These are phyloP conservation scores for Pichia exigua DNA, from an alignment of 805 yeast species.

Conservation along the genomic window DNA sequence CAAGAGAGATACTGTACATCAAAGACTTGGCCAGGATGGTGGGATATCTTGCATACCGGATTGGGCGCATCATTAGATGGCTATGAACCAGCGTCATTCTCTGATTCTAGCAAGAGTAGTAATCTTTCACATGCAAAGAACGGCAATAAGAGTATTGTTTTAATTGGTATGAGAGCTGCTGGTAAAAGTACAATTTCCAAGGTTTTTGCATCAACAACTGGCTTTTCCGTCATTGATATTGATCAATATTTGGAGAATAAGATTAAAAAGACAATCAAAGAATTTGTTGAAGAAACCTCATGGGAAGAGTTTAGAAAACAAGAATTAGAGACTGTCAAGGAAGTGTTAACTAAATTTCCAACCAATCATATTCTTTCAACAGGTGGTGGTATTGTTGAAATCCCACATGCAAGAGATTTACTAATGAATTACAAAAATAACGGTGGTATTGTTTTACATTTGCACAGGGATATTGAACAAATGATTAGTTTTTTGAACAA, in stretches of 20 bases:
- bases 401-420: constrained; percentile 52
- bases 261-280: constrained; percentile 45
- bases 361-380: constrained; percentile 71
- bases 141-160: constrained; percentile 53
- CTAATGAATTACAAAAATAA: constrained; percentile 45
- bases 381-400: constrained; percentile 95
- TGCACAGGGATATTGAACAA: constrained; percentile 80
- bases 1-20: constrained; percentile 89
- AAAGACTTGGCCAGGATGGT: constrained; percentile 99
- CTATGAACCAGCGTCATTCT: constrained; percentile 35
- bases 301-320: constrained; percentile 81
- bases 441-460: constrained; percentile 80
- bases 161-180: constrained; percentile 97
- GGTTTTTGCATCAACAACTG: constrained; percentile 66
- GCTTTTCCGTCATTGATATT: constrained; percentile 64
- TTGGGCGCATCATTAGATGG: constrained; percentile 68
- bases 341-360: constrained; percentile 34
- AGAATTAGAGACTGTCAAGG: constrained; percentile 53
- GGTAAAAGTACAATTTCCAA: constrained; percentile 85
- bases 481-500: constrained; percentile 65
- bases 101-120: constrained; percentile 10
- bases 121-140: constrained; percentile 24
- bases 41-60: constrained; percentile 78
- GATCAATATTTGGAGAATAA: constrained; percentile 63
- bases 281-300: constrained; percentile 54